These are phyloP conservation scores for Umbelopsis isabellina DNA, from an alignment of 192 early-diverging fungal species.

Conservation along the genomic window DNA sequence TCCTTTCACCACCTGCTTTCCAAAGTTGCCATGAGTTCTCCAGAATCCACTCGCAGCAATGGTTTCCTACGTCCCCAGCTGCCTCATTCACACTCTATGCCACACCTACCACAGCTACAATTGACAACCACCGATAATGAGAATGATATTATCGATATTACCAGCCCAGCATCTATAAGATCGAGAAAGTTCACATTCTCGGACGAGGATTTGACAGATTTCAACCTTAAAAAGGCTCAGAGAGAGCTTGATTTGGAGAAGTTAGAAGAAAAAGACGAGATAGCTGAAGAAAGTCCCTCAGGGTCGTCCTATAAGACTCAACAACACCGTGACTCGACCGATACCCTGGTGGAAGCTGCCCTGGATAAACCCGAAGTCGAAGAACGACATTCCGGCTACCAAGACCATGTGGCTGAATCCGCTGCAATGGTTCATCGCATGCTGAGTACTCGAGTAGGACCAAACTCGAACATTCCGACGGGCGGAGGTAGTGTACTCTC, in stretches of 20 bases:
- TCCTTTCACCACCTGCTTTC: not conserved
- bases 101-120: slow-evolving; percentile 10
- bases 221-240: not conserved
- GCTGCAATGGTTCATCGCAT: slow-evolving; percentile 35
- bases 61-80: not conserved
- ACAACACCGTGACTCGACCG: slow-evolving; percentile 18
- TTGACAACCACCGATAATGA: slow-evolving; percentile 6
- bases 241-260: not conserved
- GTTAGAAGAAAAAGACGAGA: not conserved
- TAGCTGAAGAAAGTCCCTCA: not conserved
- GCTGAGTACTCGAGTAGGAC: slow-evolving; percentile 14
- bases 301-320: no score
- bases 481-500: slow-evolving; percentile 35
- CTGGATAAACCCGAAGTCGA: slow-evolving; percentile 29
- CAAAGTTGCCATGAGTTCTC: not conserved
- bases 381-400: slow-evolving; percentile 37
- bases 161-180: not conserved
- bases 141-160: not conserved
- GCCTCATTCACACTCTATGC: slow-evolving; percentile 5
- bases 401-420: slow-evolving; percentile 37
- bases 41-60: not conserved
- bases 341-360: slow-evolving; percentile 34
- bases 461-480: not conserved
- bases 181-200: slow-evolving; percentile 1
- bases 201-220: slow-evolving; percentile 17